Base-by-base conservation (phyloP, 2,329 filamentous ascomycete species). In the Hirsutella thompsonii region DNA sequence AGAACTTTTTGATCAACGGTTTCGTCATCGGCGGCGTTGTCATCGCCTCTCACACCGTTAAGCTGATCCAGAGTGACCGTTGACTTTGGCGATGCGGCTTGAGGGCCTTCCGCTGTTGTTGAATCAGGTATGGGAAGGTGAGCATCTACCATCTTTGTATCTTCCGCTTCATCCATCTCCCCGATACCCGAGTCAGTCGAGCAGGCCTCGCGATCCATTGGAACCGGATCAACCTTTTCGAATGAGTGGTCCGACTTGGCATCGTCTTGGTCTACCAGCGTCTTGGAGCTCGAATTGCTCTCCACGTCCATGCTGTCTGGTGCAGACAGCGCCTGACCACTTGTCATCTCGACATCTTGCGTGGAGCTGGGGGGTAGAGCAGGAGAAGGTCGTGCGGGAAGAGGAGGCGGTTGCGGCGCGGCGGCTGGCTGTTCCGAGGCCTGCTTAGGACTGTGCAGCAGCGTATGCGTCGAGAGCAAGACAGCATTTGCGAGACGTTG, bases 401-500 rank as follows among this genome's bases (percentile, higher is more conserved):
- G 55, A 3, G 72, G 70, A 0, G 72, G 72, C 2, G 69, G 66
- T 13, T 55, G 49, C 3, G 51, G 28, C 5, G 48, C 47, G 5
- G 44, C 36, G 11, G 50, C 40, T 23, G 29, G 38, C 20, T 39
- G 38, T 6, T 49, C 29, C 37, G 47, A 38, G 10, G 51, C 36
- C 40, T 52, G 49, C 41, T 59, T 60, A 1, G 53, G 42, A 20
- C 55, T 54, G 20, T 56, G 56, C 4, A 63, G 52, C 5, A 64
- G 51, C 2, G 59, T 60, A 34, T 60, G 59, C 0, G 66, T 69
- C 3, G 68, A 68, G 2, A 85, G 75, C 19, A 94, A 68, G 1
- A 88, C 88, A 32, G 89, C 74, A 38, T 87, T 81, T 20, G 88
- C 88, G 28, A 95, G 70, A 48, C 86, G 77, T 50, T 83, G 80